These are phyloP conservation scores for Daucus carota DNA, from an alignment of 129 eudicot genomes.

Conservation along the genomic window DNA sequence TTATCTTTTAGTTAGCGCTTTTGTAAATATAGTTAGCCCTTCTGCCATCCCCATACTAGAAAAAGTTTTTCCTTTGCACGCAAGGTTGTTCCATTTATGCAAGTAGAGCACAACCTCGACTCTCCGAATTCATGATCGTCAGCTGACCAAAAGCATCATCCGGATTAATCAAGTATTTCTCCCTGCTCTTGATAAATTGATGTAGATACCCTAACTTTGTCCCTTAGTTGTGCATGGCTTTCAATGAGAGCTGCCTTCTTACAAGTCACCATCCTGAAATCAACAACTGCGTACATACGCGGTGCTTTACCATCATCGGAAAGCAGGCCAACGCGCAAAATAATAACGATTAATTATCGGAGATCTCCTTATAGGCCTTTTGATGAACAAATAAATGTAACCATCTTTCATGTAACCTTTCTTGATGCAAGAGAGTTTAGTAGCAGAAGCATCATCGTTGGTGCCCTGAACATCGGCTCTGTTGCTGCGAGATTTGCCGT, in stretches of 20 bases:
- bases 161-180: constrained; percentile 72
- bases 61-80: constrained; percentile 80
- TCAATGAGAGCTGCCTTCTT: constrained; percentile 90
- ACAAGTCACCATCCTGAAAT: constrained; percentile 88
- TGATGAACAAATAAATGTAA: constrained; percentile 72
- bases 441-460: too few species aligned
- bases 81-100: constrained; percentile 82
- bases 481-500: too few species aligned
- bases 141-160: constrained; percentile 99
- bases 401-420: constrained; percentile 96
- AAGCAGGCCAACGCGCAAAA: too few species aligned
- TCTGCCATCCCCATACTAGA: constrained; percentile 98
- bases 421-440: constrained; percentile 89
- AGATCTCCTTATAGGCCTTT: constrained; percentile 83
- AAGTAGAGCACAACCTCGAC: constrained; percentile 89
- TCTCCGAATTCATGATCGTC: constrained; percentile 95
- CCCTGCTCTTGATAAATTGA: constrained; percentile 75
- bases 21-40: too few species aligned
- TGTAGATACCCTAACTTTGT: constrained; percentile 63
- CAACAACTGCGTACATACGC: too few species aligned
- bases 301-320: too few species aligned
- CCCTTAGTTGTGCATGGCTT: constrained; percentile 47
- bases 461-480: too few species aligned
- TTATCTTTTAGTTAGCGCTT: too few species aligned
- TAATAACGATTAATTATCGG: constrained; percentile 93